Conservation (phyloP, 2,329 filamentous ascomycete species). For the Thyridium curvatum region DNA sequence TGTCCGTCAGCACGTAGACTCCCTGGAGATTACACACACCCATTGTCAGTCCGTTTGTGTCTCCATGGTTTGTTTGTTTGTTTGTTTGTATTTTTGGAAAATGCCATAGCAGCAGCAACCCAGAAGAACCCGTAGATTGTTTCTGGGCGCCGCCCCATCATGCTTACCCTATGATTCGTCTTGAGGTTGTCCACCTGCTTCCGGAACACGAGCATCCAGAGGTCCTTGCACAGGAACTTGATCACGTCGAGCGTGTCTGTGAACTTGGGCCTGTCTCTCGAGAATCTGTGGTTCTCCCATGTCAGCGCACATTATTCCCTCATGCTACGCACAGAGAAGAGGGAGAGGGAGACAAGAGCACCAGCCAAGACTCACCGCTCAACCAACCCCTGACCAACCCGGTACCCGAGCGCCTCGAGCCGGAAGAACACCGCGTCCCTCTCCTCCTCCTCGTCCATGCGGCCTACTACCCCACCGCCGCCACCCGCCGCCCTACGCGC, state of each 20-base stretch:
- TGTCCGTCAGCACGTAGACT: conserved; percentile 93
- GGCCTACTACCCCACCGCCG: conserved; percentile 15
- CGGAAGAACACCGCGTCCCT: conserved; percentile 80
- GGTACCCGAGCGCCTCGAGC: conserved; percentile 78
- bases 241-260: conserved; percentile 91
- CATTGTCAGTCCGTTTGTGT: too few species aligned
- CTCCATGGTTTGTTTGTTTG: too few species aligned
- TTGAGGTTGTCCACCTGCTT: conserved; percentile 99
- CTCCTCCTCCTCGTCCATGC: conserved; percentile 70
- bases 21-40: too few species aligned
- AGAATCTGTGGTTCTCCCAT: conserved; percentile 51
- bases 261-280: conserved; percentile 77
- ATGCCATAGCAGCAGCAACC: too few species aligned
- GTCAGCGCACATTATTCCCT: conserved; percentile 2
- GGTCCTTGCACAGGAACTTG: conserved; percentile 97
- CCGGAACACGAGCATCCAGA: conserved; percentile 89
- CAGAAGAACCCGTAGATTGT: too few species aligned
- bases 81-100: too few species aligned
- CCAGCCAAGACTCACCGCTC: conserved; percentile 60
- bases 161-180: conserved; percentile 80
- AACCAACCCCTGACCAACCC: conserved; percentile 86
- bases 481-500: conserved; percentile 5
- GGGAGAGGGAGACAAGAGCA: background rate
- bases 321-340: background rate
- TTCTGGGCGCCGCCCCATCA: too few species aligned